phyloP scores from a whole-genome alignment of 345 rosid genomes.

The Salix caprea region DNA sequence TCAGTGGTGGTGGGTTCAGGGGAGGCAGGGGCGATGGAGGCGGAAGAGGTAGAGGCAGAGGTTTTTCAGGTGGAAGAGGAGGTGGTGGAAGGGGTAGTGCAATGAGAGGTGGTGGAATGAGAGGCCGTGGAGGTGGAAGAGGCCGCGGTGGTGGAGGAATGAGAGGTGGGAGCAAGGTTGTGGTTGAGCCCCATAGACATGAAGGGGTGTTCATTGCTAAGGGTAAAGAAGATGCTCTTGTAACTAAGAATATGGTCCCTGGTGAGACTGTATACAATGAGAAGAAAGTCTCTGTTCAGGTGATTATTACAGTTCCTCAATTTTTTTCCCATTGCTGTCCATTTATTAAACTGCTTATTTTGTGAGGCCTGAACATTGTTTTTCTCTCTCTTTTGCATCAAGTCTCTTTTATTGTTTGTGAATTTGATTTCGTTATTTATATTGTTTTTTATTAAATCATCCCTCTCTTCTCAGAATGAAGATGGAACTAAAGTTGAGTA shows the following conservation, averaged over 20 bases:
- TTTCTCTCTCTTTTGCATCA: not conserved
- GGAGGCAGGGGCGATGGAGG: constrained; percentile 30
- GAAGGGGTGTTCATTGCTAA: constrained; percentile 81
- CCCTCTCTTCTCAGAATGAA: too few species aligned
- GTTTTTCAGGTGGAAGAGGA: constrained; percentile 35
- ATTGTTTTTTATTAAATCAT: too few species aligned
- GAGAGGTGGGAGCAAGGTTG: constrained; percentile 84
- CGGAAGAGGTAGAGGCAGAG: constrained; percentile 34
- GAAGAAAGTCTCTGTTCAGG: too few species aligned
- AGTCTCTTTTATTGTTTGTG: too few species aligned
- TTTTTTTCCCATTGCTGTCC: too few species aligned
- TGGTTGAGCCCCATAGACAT: constrained; percentile 87
- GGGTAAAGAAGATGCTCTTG: constrained; percentile 93
- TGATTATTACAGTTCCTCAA: too few species aligned
- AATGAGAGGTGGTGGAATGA: constrained; percentile 28
- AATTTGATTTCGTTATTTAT: too few species aligned
- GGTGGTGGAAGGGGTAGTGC: constrained; percentile 45
- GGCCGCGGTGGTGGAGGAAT: constrained; percentile 65
- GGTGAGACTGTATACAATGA: too few species aligned
- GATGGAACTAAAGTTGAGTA: too few species aligned
- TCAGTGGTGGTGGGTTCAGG: constrained; percentile 26
- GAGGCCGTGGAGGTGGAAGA: constrained; percentile 41
- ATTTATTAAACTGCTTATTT: not conserved
- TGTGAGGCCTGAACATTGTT: not conserved
- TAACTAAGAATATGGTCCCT: too few species aligned